These are phyloP conservation scores for Carpinus viminea DNA, from an alignment of 306 rosid species.

Conservation along the genomic window DNA sequence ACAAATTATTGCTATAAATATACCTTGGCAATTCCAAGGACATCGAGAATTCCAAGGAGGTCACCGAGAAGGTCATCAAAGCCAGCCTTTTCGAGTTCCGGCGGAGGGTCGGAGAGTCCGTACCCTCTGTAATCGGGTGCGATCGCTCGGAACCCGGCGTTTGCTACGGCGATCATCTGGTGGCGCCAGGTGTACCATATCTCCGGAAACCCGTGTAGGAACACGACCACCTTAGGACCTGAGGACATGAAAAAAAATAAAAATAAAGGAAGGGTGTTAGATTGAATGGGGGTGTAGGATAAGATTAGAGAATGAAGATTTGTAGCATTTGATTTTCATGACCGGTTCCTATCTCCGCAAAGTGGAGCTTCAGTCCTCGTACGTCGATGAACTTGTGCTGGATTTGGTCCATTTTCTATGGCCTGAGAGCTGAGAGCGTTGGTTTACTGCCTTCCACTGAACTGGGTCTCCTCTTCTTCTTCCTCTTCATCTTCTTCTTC, in stretches of 20 bases:
- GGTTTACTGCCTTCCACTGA: not conserved
- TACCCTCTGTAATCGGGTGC: conserved; percentile 72
- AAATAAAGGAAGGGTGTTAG: not conserved
- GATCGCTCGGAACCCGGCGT: conserved; percentile 67
- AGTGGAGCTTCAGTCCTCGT: conserved; percentile 56
- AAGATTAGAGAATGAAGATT: not conserved
- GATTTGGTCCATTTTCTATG: conserved; percentile 42
- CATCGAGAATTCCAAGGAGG: conserved; percentile 56
- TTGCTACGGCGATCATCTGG: conserved; percentile 71
- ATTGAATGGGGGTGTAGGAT: not conserved
- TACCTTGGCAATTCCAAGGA: conserved; percentile 56
- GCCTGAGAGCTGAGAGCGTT: not conserved
- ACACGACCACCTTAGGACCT: conserved; percentile 65
- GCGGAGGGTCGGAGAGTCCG: conserved; percentile 69
- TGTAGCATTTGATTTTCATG: not conserved
- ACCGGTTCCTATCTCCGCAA: conserved; percentile 73
- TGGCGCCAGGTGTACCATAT: conserved; percentile 96
- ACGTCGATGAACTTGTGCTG: conserved; percentile 61
- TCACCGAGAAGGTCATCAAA: conserved; percentile 40
- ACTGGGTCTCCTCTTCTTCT: not conserved
- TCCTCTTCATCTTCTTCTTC: not conserved
- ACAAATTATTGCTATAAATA: not conserved
- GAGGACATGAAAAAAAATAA: not conserved
- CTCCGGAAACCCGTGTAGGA: conserved; percentile 83
- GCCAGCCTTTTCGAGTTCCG: conserved; percentile 43